These are phyloP conservation scores for Torulaspora franciscae DNA, from an alignment of 805 yeast species.

Conservation along the genomic window DNA sequence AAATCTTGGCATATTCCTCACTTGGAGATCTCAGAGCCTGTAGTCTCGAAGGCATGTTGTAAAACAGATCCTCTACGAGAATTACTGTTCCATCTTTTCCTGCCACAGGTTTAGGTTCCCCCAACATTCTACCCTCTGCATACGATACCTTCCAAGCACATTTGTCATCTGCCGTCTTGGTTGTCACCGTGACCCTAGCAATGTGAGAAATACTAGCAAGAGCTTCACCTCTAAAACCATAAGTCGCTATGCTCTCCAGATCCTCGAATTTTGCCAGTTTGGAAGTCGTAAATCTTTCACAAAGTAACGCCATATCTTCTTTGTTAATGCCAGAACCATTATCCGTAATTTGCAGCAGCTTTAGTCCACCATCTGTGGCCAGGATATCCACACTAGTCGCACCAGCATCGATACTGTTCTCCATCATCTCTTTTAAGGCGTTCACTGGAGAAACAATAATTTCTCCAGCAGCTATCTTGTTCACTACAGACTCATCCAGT, in stretches of 20 bases:
- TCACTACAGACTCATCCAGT: conserved; percentile 69
- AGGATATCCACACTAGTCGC: conserved; percentile 69
- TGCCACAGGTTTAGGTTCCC: conserved; percentile 68
- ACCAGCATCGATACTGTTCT: conserved; percentile 86
- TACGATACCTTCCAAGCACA: conserved; percentile 74
- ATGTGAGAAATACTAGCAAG: conserved; percentile 91
- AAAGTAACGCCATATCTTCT: conserved; percentile 72
- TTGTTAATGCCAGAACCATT: conserved; percentile 78
- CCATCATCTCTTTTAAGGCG: conserved; percentile 88
- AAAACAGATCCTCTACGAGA: conserved; percentile 81
- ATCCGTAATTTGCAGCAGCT: conserved; percentile 79
- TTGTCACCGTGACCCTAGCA: conserved; percentile 71
- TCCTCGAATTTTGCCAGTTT: conserved; percentile 74
- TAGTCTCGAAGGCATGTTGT: conserved; percentile 76
- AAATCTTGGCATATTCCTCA: conserved; percentile 71
- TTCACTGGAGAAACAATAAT: conserved; percentile 90
- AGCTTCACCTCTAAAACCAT: conserved; percentile 97
- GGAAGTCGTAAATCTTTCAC: conserved; percentile 90
- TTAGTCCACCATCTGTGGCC: conserved; percentile 90
- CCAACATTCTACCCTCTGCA: conserved; percentile 55
- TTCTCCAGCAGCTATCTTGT: conserved; percentile 95
- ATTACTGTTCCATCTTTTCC: conserved; percentile 86
- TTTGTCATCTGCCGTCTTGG: conserved; percentile 55
- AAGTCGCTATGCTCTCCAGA: conserved; percentile 61
- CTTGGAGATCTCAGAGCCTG: conserved; percentile 57